phyloP scores from a whole-genome alignment of 1,284 basidiomycete genomes.

The Volvariella volvacea region DNA sequence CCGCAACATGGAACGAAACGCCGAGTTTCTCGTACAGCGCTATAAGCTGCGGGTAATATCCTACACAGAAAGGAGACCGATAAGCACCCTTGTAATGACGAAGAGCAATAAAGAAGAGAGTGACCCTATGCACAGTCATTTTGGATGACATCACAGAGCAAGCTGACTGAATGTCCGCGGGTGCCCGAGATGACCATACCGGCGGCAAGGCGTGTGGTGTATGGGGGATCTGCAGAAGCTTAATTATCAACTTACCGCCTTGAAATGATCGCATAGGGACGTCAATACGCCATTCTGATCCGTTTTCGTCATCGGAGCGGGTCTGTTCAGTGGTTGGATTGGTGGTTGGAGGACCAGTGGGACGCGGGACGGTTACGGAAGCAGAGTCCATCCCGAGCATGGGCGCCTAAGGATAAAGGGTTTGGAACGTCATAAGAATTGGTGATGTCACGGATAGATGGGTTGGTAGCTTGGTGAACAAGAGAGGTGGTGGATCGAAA shows the following conservation, averaged over 20 bases:
- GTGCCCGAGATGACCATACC: no score
- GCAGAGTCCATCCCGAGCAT: conserved; percentile 52
- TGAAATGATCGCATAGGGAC: conserved; percentile 79
- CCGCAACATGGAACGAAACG: conserved; percentile 40
- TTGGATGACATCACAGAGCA: no score
- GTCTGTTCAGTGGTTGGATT: background rate
- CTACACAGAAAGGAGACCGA: no score
- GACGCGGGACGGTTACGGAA: conserved; percentile 38
- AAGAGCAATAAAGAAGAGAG: no score
- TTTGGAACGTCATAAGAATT: conserved; percentile 2
- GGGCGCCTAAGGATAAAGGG: conserved; percentile 31
- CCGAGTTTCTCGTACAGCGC: conserved; percentile 53
- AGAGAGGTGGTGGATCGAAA: no score
- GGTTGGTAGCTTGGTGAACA: no score
- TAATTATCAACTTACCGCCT: conserved; percentile 42
- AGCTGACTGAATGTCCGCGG: no score
- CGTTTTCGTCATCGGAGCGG: no score
- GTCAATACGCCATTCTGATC: conserved; percentile 49
- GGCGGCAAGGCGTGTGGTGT: no score
- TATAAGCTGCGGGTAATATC: conserved; percentile 67
- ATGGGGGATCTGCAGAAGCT: background rate
- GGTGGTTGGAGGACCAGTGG: background rate
- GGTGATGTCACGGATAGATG: background rate
- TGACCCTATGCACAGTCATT: background rate
- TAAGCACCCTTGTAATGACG: conserved; percentile 1